Percentiles rank a stretch among this genome's conserved stretches.
Evolutionary conservation across 1,284 basidiomycete genomes (phyloP).

Genomic region (Heterobasidion annosum): DNA sequence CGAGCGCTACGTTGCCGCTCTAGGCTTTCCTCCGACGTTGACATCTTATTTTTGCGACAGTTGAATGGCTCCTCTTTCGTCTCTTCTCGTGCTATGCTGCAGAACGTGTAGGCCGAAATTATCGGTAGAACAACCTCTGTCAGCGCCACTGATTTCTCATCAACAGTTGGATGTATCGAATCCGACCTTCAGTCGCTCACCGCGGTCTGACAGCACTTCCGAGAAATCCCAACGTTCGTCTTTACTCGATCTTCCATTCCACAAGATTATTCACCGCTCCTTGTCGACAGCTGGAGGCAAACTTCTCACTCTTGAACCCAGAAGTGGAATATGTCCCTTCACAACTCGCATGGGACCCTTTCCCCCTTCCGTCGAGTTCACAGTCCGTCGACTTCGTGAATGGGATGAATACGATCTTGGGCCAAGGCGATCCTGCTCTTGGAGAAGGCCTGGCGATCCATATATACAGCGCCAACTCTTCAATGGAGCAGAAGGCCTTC

Average conservation of each 20-base stretch:
- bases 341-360: not conserved
- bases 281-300: not conserved
- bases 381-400: not conserved
- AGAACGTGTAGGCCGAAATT: not conserved
- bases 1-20: not conserved
- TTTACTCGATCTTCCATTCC: not conserved
- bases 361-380: not conserved
- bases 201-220: not conserved
- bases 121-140: too few species aligned
- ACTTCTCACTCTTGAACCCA: not conserved
- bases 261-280: too few species aligned
- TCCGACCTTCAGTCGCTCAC: not conserved
- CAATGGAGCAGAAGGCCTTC: conserved; percentile 59
- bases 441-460: conserved; percentile 53
- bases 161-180: not conserved
- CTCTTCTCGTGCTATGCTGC: not conserved
- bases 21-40: not conserved
- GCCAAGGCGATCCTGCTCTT: not conserved
- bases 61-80: not conserved
- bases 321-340: not conserved
- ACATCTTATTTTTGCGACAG: not conserved
- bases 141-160: too few species aligned
- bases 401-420: not conserved
- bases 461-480: conserved; percentile 50
- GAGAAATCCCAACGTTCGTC: not conserved